phyloP scores from a whole-genome alignment of 2,329 filamentous ascomycete species.

The Exserohilum turcica region DNA sequence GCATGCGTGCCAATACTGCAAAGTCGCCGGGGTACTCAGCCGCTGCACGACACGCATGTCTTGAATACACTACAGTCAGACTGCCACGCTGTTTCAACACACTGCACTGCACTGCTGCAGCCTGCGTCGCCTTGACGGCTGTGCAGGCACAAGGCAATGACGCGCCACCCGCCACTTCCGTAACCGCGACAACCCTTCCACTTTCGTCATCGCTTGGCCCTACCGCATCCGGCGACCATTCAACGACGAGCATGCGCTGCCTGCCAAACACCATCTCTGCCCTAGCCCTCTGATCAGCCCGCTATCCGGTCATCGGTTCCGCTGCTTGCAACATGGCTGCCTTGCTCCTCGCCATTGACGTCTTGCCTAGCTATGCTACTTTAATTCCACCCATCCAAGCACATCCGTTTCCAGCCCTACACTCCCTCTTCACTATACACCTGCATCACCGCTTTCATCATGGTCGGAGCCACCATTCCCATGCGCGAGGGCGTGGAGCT shows the following conservation, averaged over 20 bases:
- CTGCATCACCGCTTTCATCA: background rate
- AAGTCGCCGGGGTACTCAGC: background rate
- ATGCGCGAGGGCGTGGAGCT: constrained; percentile 17
- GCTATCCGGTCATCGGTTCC: constrained; percentile 9
- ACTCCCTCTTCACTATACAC: background rate
- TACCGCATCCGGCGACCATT: constrained; percentile 9
- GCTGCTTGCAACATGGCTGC: background rate
- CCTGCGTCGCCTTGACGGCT: constrained; percentile 1
- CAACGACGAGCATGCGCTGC: background rate
- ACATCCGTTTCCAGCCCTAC: background rate
- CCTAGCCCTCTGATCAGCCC: constrained; percentile 4
- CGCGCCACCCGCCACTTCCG: constrained; percentile 14
- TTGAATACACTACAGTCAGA: background rate
- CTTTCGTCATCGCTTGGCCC: constrained; percentile 13
- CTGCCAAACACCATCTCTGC: constrained; percentile 3
- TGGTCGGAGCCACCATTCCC: constrained; percentile 8
- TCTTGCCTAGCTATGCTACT: background rate
- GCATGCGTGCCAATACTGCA: background rate
- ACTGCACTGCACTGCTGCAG: background rate
- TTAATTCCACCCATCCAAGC: background rate
- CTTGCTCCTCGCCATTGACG: constrained; percentile 2
- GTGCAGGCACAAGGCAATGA: constrained; percentile 6
- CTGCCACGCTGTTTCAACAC: background rate
- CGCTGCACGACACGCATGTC: background rate
- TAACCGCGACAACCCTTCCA: constrained; percentile 10